Conservation (phyloP, 768 basidiomycete species). For the Auricularia sp. region DNA sequence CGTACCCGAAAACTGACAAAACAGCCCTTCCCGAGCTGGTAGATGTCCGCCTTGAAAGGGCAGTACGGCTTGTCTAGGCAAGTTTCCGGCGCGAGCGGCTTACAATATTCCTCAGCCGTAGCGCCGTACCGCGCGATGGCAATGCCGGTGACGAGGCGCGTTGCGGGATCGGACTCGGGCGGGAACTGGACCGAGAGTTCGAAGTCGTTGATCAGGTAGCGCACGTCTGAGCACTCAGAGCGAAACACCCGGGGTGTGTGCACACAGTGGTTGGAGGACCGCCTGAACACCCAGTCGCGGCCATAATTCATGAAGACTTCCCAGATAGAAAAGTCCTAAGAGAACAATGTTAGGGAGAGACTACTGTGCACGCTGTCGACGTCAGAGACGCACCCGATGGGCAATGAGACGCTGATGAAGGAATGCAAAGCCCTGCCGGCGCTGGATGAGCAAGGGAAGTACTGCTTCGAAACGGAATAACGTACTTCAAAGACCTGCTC, state of each 20-base stretch:
- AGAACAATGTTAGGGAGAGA: no score
- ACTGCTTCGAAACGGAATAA: not conserved
- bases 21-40: not conserved
- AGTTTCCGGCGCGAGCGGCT: not conserved
- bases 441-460: not conserved
- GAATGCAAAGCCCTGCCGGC: not conserved
- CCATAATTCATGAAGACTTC: not conserved
- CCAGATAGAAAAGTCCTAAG: not conserved
- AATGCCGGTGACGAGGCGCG: not conserved
- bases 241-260: not conserved
- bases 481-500: not conserved
- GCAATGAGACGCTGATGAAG: not conserved
- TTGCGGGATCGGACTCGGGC: not conserved
- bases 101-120: not conserved
- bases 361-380: not conserved
- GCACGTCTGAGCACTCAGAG: not conserved
- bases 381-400: not conserved
- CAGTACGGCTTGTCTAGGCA: not conserved
- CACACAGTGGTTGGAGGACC: no score
- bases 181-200: not conserved
- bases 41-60: not conserved
- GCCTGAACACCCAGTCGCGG: no score
- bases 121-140: not conserved
- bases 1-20: not conserved
- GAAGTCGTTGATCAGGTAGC: not conserved